Conservation (phyloP, 768 basidiomycete species). For the Russula griseocarnosa region DNA sequence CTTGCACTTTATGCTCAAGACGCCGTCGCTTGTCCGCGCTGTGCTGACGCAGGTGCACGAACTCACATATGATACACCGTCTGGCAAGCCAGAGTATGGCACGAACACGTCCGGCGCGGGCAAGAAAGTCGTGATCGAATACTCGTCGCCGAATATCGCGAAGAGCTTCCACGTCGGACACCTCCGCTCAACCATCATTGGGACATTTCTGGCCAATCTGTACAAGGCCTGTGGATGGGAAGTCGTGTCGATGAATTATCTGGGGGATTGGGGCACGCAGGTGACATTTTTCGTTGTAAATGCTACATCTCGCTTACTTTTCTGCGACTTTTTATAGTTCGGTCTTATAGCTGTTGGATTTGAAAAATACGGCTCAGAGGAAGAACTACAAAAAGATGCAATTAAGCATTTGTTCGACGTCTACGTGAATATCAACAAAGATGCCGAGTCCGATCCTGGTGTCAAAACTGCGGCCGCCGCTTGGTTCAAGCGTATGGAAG, state of each 20-base stretch:
- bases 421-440: slow-evolving; percentile 91
- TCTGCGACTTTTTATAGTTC: slow-evolving; percentile 45
- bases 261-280: slow-evolving; percentile 99
- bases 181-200: slow-evolving; percentile 96
- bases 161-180: slow-evolving; percentile 99
- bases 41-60: slow-evolving; percentile 70
- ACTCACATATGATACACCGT: slow-evolving; percentile 58
- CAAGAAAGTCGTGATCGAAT: slow-evolving; percentile 85
- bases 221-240: slow-evolving; percentile 94
- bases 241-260: slow-evolving; percentile 87
- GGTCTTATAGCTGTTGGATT: slow-evolving; percentile 89
- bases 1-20: slow-evolving; percentile 75
- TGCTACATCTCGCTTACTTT: neutral
- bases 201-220: slow-evolving; percentile 86
- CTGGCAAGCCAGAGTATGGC: slow-evolving; percentile 72
- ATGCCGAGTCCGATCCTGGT: slow-evolving; percentile 64
- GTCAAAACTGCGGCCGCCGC: slow-evolving; percentile 74
- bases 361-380: slow-evolving; percentile 85
- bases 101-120: slow-evolving; percentile 70
- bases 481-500: slow-evolving; percentile 95
- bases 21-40: slow-evolving; percentile 55
- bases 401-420: slow-evolving; percentile 94
- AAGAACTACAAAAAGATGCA: slow-evolving; percentile 77
- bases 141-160: slow-evolving; percentile 95
- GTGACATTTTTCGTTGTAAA: slow-evolving; percentile 37